Evolutionary conservation across 768 basidiomycete genomes (phyloP), one percentile per base, ranked within the genome.

Genomic region (Flagelloscypha sp.): DNA sequence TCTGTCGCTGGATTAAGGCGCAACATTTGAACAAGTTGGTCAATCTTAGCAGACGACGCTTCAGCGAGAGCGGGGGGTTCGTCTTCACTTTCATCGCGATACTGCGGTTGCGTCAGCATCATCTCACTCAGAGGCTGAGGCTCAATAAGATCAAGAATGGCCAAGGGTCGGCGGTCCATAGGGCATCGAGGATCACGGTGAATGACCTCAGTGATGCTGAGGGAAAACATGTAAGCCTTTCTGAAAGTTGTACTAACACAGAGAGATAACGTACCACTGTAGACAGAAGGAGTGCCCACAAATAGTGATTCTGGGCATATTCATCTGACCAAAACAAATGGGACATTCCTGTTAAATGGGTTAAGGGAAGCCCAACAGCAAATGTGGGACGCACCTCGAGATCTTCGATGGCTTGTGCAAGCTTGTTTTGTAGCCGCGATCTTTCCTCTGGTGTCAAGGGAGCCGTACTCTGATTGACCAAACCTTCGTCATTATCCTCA

Each of bases 1-100:
- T 88, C 83, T 1, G 65, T 70, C 3, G 47, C 41, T 1, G 84
- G 83, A 5, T 76, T 83, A 9, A 89, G 55, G 41, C 70, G 63
- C 27, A 93, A 65, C 27, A 89, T 68, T 35, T 83, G 72, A 15
- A 88, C 53, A 11, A 93, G 62, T 47, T 89, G 86, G 34, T 84
- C 81, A 34, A 89, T 83, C 58, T 93, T 93, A 8, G 85, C 84
- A 15, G 89, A 90, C 5, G 84, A 74, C 3, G 74, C 75, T 3
- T 54, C 47, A 13, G 66, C 65, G 6, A 70, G 52, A 6, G 59
- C 68, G 27, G 28, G 54, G 7, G 59, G 54, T 22, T 64, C 59
- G 16, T 61, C 60, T 8, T 65, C 58, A 7, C 66, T 62, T 30
- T 64, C 59, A 5, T 57, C 56, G 38, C 50, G 57, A 19, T 67